Evolutionary conservation across 805 yeast species (phyloP).

Genomic region (Candida dendrica): DNA sequence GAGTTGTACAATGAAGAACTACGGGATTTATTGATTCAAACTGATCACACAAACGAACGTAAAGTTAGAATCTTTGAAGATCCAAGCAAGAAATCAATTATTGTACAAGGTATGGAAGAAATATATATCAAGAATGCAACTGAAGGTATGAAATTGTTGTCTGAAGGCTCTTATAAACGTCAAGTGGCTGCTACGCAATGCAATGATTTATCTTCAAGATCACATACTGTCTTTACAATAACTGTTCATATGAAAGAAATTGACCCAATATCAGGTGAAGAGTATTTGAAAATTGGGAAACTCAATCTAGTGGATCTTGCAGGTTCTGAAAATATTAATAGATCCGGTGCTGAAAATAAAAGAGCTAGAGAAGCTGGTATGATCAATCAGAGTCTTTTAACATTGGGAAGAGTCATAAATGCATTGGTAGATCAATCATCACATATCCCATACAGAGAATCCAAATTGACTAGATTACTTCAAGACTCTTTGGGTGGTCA

Average conservation of each 20-base stretch:
- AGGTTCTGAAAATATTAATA: conserved; percentile 79
- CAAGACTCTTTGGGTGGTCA: conserved; percentile 83
- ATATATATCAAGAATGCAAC: conserved; percentile 38
- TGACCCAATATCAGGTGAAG: conserved; percentile 41
- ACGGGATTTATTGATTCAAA: conserved; percentile 46
- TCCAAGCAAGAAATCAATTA: conserved; percentile 33
- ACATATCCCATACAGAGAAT: conserved; percentile 81
- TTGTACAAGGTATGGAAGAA: conserved; percentile 53
- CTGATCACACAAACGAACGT: conserved; percentile 33
- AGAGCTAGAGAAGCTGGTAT: conserved; percentile 90
- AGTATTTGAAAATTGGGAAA: conserved; percentile 49
- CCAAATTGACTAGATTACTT: conserved; percentile 68
- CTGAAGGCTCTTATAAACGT: conserved; percentile 53
- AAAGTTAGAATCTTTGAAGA: conserved; percentile 47
- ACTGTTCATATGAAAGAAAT: conserved; percentile 47
- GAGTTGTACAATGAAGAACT: conserved; percentile 82
- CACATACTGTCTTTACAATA: conserved; percentile 76
- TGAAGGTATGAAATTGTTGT: conserved; percentile 45
- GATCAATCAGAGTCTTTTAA: conserved; percentile 76
- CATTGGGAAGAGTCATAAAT: conserved; percentile 84
- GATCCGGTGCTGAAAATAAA: conserved; percentile 78
- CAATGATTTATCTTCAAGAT: conserved; percentile 70
- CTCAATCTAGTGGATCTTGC: conserved; percentile 89
- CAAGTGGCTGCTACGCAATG: conserved; percentile 75
- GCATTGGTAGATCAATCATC: conserved; percentile 53